These are phyloP conservation scores for Polyporus arcularius DNA, from an alignment of 768 basidiomycete species.

Conservation along the genomic window DNA sequence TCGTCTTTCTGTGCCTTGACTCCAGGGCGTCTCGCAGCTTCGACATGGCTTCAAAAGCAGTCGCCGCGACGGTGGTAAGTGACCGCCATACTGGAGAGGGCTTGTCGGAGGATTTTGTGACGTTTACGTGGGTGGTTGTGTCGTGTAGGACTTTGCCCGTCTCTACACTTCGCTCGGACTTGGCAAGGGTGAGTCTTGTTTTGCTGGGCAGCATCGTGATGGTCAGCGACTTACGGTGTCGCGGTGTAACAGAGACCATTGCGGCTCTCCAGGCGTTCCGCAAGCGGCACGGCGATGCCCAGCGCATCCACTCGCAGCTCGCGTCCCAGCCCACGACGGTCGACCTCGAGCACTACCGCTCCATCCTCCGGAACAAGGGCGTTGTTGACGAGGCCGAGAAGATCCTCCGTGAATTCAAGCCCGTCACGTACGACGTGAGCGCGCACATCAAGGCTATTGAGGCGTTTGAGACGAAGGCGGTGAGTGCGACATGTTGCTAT, in stretches of 20 bases:
- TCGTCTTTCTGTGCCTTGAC: neutral
- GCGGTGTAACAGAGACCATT: conserved; percentile 72
- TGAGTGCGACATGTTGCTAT: conserved; percentile 43
- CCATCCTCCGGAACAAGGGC: conserved; percentile 87
- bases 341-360: conserved; percentile 91
- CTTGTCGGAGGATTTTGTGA: conserved; percentile 6
- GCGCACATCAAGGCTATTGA: conserved; percentile 94
- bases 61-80: conserved; percentile 58
- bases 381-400: conserved; percentile 94
- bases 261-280: conserved; percentile 92
- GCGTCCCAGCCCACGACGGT: conserved; percentile 76
- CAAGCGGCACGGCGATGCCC: conserved; percentile 90
- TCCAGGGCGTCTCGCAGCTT: conserved; percentile 1
- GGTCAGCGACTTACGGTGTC: neutral
- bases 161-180: conserved; percentile 81
- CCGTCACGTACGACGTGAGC: conserved; percentile 88
- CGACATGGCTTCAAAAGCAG: conserved; percentile 73
- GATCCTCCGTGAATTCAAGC: conserved; percentile 85
- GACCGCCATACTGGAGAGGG: neutral
- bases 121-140: conserved; percentile 1
- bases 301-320: conserved; percentile 66
- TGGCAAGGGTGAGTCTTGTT: conserved; percentile 69
- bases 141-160: conserved; percentile 74
- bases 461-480: conserved; percentile 95
- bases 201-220: neutral